Percentiles rank a stretch among this genome's conserved stretches.
These are phyloP conservation scores for Thraustotheca clavata DNA, from an alignment of 352 stramenopile species.

Conservation along the genomic window DNA sequence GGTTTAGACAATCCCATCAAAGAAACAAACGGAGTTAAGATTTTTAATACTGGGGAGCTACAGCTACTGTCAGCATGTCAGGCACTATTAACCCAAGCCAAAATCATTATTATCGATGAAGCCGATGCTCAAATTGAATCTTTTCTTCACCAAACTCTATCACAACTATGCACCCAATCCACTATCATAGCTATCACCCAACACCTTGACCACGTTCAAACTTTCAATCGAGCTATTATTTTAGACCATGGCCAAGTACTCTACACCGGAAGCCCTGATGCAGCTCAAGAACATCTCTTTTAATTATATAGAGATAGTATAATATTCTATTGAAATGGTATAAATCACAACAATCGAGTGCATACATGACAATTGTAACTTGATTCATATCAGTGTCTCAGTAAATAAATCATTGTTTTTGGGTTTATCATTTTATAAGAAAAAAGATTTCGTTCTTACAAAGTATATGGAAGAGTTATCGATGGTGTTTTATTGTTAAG, in stretches of 20 bases:
- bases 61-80: constrained; percentile 19
- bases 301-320: too few species aligned
- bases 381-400: too few species aligned
- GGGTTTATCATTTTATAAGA: too few species aligned
- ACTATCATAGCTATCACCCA: constrained; percentile 4
- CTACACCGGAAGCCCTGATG: neutral
- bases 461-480: too few species aligned
- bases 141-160: constrained; percentile 1
- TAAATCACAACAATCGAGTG: too few species aligned
- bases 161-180: neutral
- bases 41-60: constrained; percentile 16
- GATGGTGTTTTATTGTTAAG: too few species aligned
- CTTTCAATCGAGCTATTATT: neutral
- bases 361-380: too few species aligned
- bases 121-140: constrained; percentile 16
- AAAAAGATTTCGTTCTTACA: too few species aligned
- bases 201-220: neutral
- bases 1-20: neutral
- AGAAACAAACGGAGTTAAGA: constrained; percentile 14
- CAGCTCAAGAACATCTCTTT: too few species aligned
- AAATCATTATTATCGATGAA: constrained; percentile 22
- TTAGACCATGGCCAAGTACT: neutral
- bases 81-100: constrained; percentile 12
- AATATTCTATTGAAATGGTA: too few species aligned
- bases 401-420: too few species aligned